Evolutionary conservation across 2,329 filamentous ascomycete species (phyloP).

Genomic region (Penicillium sp.): DNA sequence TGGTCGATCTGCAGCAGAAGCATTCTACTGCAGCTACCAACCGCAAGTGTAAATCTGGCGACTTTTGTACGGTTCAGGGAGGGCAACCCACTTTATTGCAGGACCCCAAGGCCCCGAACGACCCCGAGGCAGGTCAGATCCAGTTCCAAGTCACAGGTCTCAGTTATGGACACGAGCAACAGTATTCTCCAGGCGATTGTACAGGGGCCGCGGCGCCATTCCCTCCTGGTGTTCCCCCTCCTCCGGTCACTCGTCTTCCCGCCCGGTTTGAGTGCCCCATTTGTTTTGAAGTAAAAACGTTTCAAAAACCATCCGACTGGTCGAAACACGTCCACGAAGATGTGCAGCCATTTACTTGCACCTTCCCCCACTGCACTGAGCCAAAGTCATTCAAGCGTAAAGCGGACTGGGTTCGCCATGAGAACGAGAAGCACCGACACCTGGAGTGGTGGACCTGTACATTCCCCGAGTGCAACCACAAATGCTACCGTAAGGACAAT

Average conservation of each 20-base stretch:
- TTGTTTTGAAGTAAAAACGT: slow-evolving; percentile 80
- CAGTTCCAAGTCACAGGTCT: slow-evolving; percentile 56
- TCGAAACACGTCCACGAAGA: slow-evolving; percentile 96
- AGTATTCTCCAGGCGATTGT: slow-evolving; percentile 64
- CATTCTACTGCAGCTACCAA: slow-evolving; percentile 56
- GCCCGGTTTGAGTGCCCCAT: slow-evolving; percentile 87
- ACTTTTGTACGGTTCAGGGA: slow-evolving; percentile 64
- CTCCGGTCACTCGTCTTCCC: slow-evolving; percentile 71
- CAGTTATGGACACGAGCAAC: slow-evolving; percentile 61
- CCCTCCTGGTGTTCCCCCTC: slow-evolving; percentile 75
- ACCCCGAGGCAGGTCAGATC: slow-evolving; percentile 55
- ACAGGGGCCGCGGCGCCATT: slow-evolving; percentile 71
- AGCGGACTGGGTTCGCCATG: slow-evolving; percentile 92
- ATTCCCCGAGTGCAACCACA: slow-evolving; percentile 74
- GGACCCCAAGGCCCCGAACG: slow-evolving; percentile 51
- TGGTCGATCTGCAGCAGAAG: slow-evolving; percentile 67
- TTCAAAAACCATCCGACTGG: slow-evolving; percentile 92
- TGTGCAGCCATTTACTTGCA: slow-evolving; percentile 89
- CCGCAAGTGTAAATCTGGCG: slow-evolving; percentile 58
- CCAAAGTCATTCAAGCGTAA: slow-evolving; percentile 93
- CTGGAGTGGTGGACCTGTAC: slow-evolving; percentile 89
- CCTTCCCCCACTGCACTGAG: slow-evolving; percentile 76
- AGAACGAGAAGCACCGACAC: slow-evolving; percentile 86
- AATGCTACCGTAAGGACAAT: slow-evolving; percentile 84
- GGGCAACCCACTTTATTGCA: slow-evolving; percentile 64